Conservation (phyloP, 1,139 yeast genomes). For the Debaryomycetaceae sp. region DNA sequence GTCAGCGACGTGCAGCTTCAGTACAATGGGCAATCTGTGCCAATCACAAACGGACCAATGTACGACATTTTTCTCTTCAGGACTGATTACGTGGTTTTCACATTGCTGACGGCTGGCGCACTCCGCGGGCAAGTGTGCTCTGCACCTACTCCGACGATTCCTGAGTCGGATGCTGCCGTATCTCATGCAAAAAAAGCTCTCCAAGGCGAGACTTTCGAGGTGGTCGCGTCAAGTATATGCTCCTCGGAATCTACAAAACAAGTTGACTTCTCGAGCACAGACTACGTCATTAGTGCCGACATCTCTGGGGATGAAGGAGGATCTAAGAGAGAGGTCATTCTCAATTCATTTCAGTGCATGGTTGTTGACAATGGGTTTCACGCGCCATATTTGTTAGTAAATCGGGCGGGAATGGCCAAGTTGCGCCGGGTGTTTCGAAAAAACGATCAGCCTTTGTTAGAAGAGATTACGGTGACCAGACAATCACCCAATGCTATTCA, state of each 20-base stretch:
- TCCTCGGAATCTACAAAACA: too few species aligned
- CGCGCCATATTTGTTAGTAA: constrained; percentile 38
- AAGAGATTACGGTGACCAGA: constrained; percentile 11
- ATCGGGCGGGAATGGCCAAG: constrained; percentile 31
- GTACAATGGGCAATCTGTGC: too few species aligned
- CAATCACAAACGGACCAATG: not conserved
- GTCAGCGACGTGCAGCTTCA: too few species aligned
- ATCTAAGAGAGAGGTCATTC: constrained; percentile 14
- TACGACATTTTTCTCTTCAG: constrained; percentile 15
- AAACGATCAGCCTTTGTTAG: constrained; percentile 7
- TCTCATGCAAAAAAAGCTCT: too few species aligned
- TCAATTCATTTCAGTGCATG: constrained; percentile 41
- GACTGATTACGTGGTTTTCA: too few species aligned
- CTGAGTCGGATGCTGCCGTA: too few species aligned
- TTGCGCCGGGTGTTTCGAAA: constrained; percentile 14
- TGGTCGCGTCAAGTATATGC: too few species aligned
- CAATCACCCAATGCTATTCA: too few species aligned
- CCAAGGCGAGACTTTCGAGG: too few species aligned
- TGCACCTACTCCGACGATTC: too few species aligned
- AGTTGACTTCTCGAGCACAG: constrained; percentile 5
- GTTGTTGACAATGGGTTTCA: constrained; percentile 31
- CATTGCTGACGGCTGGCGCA: too few species aligned
- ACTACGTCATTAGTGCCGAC: constrained; percentile 20
- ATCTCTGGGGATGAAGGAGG: constrained; percentile 12
- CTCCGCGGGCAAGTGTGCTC: too few species aligned